Base-by-base conservation (phyloP, 306 rosid species). In the Fragaria ananassa region DNA sequence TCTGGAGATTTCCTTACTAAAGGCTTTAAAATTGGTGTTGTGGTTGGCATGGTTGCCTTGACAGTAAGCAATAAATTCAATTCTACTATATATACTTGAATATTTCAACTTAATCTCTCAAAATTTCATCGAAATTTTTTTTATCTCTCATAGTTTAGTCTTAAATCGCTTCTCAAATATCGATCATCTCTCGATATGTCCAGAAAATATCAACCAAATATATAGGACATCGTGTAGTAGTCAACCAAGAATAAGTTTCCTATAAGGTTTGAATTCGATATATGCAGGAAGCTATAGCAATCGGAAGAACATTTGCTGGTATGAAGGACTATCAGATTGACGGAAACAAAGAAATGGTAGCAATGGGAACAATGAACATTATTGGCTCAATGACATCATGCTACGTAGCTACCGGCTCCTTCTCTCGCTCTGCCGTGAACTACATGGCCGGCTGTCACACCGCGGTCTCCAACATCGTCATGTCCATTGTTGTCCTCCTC, bases 281-380 rank as follows among this genome's bases (percentile, higher is more conserved):
- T 3, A 31, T 31, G 23, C 35, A 94, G 97, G 98, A 95, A 92
- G 98, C 92, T 46, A 86, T 92, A 56, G 97, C 98, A 5, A 92
- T 95, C 79, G 98, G 85, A 39, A 95, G 97, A 89, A 95, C 98
- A 64, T 95, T 95, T 84, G 97, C 97, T 46, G 79, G 89, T 23
- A 75, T 85, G 84, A 92, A 88, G 82, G 93, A 89, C 88, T 95
- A 95, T 71, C 74, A 88, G 66, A 29, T 95, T 5, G 90, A 95
- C 68, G 97, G 98, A 13, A 95, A 92, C 88, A 85, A 87, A 84
- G 98, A 95, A 85, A 95, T 95, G 98, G 86, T 95, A 61, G 98
- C 98, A 63, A 21, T 92, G 53, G 98, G 98, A 78, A 84, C 96
- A 9, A 90, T 90, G 96, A 95, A 95, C 82, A 15, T 95, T 19